phyloP scores from a whole-genome alignment of 179 eudicot species.

The Dionaea muscipula region DNA sequence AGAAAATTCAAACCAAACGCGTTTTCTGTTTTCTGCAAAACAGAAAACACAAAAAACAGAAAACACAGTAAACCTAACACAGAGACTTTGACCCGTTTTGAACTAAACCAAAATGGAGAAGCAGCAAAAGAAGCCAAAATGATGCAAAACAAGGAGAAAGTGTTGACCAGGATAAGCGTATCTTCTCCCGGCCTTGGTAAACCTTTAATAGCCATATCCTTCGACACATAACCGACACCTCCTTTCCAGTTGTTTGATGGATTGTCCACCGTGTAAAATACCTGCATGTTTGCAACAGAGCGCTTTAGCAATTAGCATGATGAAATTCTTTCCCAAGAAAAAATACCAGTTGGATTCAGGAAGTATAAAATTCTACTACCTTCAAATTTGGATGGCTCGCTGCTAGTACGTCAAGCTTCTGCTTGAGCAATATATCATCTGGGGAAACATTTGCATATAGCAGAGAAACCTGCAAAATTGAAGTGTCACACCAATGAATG shows the following conservation, averaged over 20 bases:
- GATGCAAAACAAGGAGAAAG: too few relatives aligned
- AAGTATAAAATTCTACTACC: slow-evolving; percentile 36
- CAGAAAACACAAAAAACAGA: neutral
- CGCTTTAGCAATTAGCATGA: slow-evolving; percentile 13
- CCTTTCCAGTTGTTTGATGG: slow-evolving; percentile 80
- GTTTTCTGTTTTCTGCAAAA: too few relatives aligned
- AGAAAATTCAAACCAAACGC: too few relatives aligned
- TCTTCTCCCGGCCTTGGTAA: slow-evolving; percentile 80
- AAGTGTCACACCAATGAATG: neutral
- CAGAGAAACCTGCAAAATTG: slow-evolving; percentile 55
- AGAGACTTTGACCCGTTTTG: too few relatives aligned
- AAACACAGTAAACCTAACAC: neutral
- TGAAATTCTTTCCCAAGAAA: slow-evolving; percentile 1
- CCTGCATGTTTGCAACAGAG: slow-evolving; percentile 23
- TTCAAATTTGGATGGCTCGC: slow-evolving; percentile 84
- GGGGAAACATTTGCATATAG: slow-evolving; percentile 85
- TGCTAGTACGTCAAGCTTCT: slow-evolving; percentile 79
- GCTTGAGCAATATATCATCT: slow-evolving; percentile 81
- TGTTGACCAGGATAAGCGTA: slow-evolving; percentile 68
- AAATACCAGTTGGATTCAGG: neutral
- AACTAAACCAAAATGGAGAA: too few relatives aligned
- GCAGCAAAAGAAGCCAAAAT: too few relatives aligned
- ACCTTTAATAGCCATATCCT: slow-evolving; percentile 83
- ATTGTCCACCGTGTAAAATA: slow-evolving; percentile 86
- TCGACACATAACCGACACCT: slow-evolving; percentile 71